Base-by-base conservation (phyloP, 2,329 filamentous ascomycete species). In the Cytospora paraplurivora region DNA sequence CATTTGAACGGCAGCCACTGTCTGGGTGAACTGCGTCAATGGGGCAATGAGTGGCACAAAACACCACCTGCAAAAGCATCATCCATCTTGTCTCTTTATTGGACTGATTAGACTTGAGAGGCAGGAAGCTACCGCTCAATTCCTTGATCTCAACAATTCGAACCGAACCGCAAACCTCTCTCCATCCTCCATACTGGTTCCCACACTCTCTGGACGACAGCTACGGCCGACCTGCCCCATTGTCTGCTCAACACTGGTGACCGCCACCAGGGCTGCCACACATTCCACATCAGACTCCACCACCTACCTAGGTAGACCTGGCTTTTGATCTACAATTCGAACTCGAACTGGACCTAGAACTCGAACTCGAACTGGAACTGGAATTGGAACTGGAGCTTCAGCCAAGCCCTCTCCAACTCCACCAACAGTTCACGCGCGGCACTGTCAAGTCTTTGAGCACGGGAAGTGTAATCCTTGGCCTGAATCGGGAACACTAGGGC, bases 401-500 rank as follows among this genome's bases (percentile, higher is more conserved):
- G 57, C 57, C 33, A 50, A 41, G 21, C n/a, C 32, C 49, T 55
- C 51, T 50, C 59, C 59, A 61, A 55, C 49, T 61, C 51, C 27
- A 4, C 4, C 59, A 33, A 7, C 37, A 19, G 19, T 21, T 21
- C 44, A 19, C 44, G 59, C 32, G 34, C 51, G 58, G 51, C 51
- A 53, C 58, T 44, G 41, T 44, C 41, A 44, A 44, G 41, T 44
- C 41, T 44, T n/a, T 44, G 17, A 47, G 54, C 57, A 59, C 49
- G 21, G 21, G 17, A 44, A 37, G 4, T 27, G 27, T 27, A 27
- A 27, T 38, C 50, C 12, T 41, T 27, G 44, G 47, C 59, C 59
- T 59, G 54, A 59, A 58, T 53, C 62, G 56, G 60, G 33, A 56
- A 51, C 41, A 63, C 56, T 49, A 63, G 61, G 55, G 34, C 54